Evolutionary conservation across 2,329 filamentous ascomycete species (phyloP), one percentile per base, ranked within the genome.

Genomic region (Aspergillus candidus): DNA sequence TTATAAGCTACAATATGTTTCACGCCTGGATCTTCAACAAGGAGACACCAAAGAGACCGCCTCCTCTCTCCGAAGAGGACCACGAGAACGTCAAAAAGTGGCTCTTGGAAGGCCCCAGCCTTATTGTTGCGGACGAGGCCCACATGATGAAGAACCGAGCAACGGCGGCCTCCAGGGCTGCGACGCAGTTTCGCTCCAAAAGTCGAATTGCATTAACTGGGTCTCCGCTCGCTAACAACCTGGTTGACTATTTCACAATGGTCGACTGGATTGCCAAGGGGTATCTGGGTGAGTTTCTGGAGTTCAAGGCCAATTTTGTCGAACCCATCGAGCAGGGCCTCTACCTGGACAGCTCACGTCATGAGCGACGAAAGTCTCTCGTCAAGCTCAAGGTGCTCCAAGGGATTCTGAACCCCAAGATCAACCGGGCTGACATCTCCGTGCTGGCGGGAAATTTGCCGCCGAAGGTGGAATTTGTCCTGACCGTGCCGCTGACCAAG

Each of bases 51-150:
- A 50, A 44, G 43, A 51, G 49, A 27, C 39, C 46, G 12, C 44
- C 55, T n/a, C 51, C 55, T 15, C 49, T 70, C 2, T 65, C 66
- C 7, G 55, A 57, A 8, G 56, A 60, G n/a, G 54, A 64, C 3
- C 64, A 76, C 31, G 58, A 66, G 3, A 66, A 52, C n/a, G 52
- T 74, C 8, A 61, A 61, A 29, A 58, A 71, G 8, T 67, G 78
- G 27, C 65, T 94, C 6, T 63, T 80, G 1, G 56, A 82, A 4
- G 70, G 73, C 0, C 80, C 89, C 0, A 85, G 77, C 48, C 77
- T 95, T 36, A 82, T 94, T 15, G 69, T 96, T 40, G 86, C 84
- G 0, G 90, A 96, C 58, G 90, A 96, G 65, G 89, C 88, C 0
- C 90, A 96, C 59, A 71, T 66, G 15, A 68, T 95, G 60, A 94